These are phyloP conservation scores for Nicotiana noctiflora DNA, from an alignment of 257 asterid species.

Conservation along the genomic window DNA sequence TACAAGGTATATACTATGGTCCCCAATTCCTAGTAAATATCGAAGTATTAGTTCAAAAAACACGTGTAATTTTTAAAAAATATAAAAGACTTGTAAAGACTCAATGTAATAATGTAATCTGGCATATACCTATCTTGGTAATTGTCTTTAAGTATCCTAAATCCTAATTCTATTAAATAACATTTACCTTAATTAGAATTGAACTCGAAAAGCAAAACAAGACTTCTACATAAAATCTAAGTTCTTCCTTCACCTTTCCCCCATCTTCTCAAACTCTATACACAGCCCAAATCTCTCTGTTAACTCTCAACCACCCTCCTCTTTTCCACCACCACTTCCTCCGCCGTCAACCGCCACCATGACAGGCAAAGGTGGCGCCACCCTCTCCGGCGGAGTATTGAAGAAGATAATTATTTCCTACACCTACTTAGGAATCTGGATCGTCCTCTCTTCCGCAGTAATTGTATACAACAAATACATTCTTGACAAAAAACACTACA, in stretches of 20 bases:
- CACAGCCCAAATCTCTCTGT: background rate
- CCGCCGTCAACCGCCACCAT: constrained; percentile 16
- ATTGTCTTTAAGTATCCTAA: background rate
- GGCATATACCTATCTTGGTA: too few species aligned
- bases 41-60: background rate
- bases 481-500: constrained; percentile 61
- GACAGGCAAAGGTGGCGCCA: constrained; percentile 53
- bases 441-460: constrained; percentile 67
- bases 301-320: background rate
- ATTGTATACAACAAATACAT: constrained; percentile 75
- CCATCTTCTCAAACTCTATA: background rate
- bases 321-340: background rate
- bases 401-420: constrained; percentile 56
- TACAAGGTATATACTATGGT: background rate
- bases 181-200: background rate
- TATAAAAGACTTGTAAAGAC: too few species aligned
- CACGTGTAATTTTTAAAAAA: background rate
- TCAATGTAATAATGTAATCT: too few species aligned
- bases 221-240: background rate
- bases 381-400: constrained; percentile 48
- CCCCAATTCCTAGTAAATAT: background rate
- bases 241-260: background rate
- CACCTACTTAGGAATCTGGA: constrained; percentile 60
- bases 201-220: background rate
- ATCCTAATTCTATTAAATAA: background rate